A percentile compares a stretch with the other conserved stretches of the same genome.
phyloP scores from a whole-genome alignment of 441 rosid genomes.

The Oxalis stricta region DNA sequence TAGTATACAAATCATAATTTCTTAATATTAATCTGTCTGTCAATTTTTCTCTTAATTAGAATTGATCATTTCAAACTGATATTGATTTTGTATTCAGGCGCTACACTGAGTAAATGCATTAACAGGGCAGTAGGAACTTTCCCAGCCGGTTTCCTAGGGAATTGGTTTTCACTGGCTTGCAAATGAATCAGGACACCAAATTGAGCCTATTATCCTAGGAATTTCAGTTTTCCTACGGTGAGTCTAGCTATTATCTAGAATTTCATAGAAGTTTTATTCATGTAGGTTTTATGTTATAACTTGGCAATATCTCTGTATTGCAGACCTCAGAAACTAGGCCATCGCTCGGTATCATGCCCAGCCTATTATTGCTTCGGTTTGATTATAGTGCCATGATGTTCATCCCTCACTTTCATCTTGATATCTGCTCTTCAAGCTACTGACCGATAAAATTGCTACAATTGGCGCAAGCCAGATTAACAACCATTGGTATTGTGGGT shows the following conservation, averaged over 20 bases:
- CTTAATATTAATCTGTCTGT: too few species aligned
- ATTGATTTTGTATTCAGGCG: conserved; percentile 9
- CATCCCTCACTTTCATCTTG: conserved; percentile 26
- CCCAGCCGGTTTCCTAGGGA: conserved; percentile 22
- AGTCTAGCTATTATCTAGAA: too few species aligned
- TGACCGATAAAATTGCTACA: conserved; percentile 12
- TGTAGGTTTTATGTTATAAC: too few species aligned
- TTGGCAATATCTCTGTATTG: too few species aligned
- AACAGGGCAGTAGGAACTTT: conserved; percentile 19
- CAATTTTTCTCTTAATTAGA: not conserved
- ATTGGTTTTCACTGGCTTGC: conserved; percentile 22
- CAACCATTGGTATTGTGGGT: conserved; percentile 24
- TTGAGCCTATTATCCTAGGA: conserved; percentile 17
- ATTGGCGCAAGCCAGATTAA: conserved; percentile 18
- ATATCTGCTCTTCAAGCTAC: conserved; percentile 23
- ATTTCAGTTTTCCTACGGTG: conserved; percentile 18
- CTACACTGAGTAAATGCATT: conserved; percentile 14
- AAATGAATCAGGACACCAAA: conserved; percentile 11
- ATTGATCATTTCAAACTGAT: not conserved
- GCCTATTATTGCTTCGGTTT: conserved; percentile 15
- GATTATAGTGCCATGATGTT: conserved; percentile 23
- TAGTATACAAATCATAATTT: not conserved
- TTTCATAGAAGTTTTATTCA: too few species aligned
- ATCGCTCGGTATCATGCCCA: too few species aligned
- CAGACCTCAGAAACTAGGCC: too few species aligned